Base-by-base conservation (phyloP, 352 stramenopile genomes). In the Phytophthora ramorum region DNA sequence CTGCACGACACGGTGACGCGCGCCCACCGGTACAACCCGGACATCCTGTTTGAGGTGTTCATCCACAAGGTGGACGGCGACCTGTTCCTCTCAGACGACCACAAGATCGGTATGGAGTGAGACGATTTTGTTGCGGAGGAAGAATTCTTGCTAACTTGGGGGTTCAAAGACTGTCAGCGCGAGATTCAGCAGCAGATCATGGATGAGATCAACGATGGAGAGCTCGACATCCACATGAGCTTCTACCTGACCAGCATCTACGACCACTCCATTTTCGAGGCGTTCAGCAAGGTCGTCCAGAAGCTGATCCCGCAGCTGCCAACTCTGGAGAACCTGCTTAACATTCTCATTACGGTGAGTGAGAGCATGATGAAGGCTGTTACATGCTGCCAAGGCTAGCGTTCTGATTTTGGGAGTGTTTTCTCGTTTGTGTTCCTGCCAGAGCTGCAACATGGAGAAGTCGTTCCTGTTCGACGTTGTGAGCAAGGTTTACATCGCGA, bases 11-110 rank as follows among this genome's bases (percentile, higher is more conserved):
- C 90, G 9, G 90, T 97, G 41, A 83, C 81, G 43, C 79, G 87
- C 17, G 92, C 90, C 32, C 89, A 97, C 57, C 69, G 77, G 19
- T 95, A 97, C 76, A 99, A 99, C 72, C 96, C 97, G 10, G 87
- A 96, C 60, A 98, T 99, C 66, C 84, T 95, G 37, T 96, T 99
- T 59, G 97, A 99, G 70, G 96, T 99, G 19, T 99, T 99, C 72
- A 99, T 99, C 56, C 97, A 99, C 90, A 98, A 98, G 76, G 97
- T 99, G 7, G 98, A 99, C 73, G 98, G 98, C 30, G 98, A 99
- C 66, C 73, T 99, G 6, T 99, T 99, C 76, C 83, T 99, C 22
- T 98, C 90, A 50, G 97, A 99, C 66, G 97, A 99, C 77, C 95
- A 98, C 75, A 99, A 99, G 78, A 98, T 99, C 52, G 97, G 83